A percentile compares a stretch with the other conserved stretches of the same genome.
Conservation (phyloP, 2,329 filamentous ascomycete genomes). For the Cryphonectria naterciae region DNA sequence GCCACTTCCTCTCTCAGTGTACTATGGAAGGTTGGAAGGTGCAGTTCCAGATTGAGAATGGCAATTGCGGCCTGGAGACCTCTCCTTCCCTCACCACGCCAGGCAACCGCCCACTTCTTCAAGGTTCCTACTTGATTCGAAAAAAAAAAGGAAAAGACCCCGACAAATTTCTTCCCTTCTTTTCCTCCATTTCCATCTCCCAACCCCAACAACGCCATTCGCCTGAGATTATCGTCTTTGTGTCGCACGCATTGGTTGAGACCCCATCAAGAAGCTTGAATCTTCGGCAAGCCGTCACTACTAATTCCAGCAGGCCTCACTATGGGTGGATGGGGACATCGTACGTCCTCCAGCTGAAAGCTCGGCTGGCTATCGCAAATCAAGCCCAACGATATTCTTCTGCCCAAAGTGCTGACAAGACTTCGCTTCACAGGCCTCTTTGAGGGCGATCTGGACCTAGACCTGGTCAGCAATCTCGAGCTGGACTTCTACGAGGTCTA, state of each 20-base stretch:
- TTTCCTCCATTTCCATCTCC: background rate
- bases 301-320: background rate
- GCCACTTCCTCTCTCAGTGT: background rate
- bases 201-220: background rate
- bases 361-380: background rate
- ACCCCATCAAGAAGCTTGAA: background rate
- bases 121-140: background rate
- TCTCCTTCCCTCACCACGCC: background rate
- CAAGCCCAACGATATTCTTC: background rate
- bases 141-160: too few relatives aligned
- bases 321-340: slow-evolving; percentile 20
- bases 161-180: background rate
- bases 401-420: background rate
- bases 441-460: slow-evolving; percentile 25
- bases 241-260: background rate
- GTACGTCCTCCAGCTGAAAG: background rate
- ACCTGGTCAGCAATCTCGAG: slow-evolving; percentile 22
- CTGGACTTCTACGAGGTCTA: background rate
- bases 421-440: slow-evolving; percentile 19
- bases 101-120: background rate
- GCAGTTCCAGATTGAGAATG: background rate
- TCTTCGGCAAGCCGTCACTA: background rate
- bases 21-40: background rate
- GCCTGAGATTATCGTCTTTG: background rate
- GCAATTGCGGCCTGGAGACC: background rate